Base-by-base conservation (phyloP, 345 rosid genomes). In the Lepidium africanum region DNA sequence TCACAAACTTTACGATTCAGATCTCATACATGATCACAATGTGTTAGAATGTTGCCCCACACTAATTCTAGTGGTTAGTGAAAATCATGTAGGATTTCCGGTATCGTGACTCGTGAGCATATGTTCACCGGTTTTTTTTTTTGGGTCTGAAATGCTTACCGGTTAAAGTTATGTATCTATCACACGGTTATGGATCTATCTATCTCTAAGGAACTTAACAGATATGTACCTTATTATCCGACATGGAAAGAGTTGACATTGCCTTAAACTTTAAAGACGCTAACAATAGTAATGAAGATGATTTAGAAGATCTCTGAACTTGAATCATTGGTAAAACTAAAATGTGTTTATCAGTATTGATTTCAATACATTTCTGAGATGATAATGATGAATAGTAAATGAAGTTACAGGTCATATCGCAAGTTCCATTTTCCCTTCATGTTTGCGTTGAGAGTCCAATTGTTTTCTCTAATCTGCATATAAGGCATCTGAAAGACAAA, bases 391-490 rank as follows among this genome's bases (percentile, higher is more conserved):
- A 17, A 39, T 35, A 51, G 1, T 36, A 37, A 69, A n/a, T 41
- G 75, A 67, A 41, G 69, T 76, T 82, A 88, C 78, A 88, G 76
- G 78, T 89, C 96, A 49, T 49, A 85, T 75, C 87, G 80, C 72
- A 90, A 80, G 58, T 83, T 88, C 97, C 98, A 93, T 81, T 67
- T 81, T 41, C 96, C 97, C 59, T 88, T 87, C 76, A 75, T 59
- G 78, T 93, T 90, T 1, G 85, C 96, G 68, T 84, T 87, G 49
- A 93, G 65, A 19, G 96, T 87, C 97, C 96, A 93, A 63, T 90
- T 93, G 69, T 90, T 90, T 75, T 93, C 98, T 77, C 87, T 85
- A 25, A 93, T 77, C 82, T 90, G 97, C 81, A 90, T 13, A 58
- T 93, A 90, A 5, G 97, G 90, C 27, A 88, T 82, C 98, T 93